Percentiles rank a stretch among this genome's conserved stretches.
Evolutionary conservation across 2,329 filamentous ascomycete species (phyloP).

Genomic region (Orbilia brochopaga): DNA sequence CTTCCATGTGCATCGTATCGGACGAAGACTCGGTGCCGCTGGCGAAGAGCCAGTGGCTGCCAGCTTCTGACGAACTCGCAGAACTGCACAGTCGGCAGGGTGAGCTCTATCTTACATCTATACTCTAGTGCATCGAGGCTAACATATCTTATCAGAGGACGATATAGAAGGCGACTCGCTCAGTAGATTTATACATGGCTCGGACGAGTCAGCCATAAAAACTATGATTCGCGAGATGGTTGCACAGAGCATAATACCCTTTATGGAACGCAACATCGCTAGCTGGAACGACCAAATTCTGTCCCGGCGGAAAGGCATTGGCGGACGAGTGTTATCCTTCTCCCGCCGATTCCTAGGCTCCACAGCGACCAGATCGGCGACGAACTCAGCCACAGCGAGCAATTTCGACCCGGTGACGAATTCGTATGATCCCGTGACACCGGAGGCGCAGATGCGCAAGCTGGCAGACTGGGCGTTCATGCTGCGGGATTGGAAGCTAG

Average conservation of each 20-base stretch:
- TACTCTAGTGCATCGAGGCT: background rate
- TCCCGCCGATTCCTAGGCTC: constrained; percentile 88
- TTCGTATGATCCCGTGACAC: constrained; percentile 81
- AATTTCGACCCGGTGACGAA: constrained; percentile 81
- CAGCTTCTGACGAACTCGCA: constrained; percentile 80
- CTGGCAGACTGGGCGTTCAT: constrained; percentile 95
- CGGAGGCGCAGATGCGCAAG: constrained; percentile 90
- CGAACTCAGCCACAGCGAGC: constrained; percentile 61
- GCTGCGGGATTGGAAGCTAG: constrained; percentile 93
- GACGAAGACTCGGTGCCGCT: constrained; percentile 88
- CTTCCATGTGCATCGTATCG: constrained; percentile 81
- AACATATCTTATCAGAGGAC: constrained; percentile 60
- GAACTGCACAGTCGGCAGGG: constrained; percentile 66
- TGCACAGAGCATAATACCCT: constrained; percentile 89
- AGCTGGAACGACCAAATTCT: constrained; percentile 98
- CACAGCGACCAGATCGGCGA: constrained; percentile 66
- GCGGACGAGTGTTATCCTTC: constrained; percentile 90
- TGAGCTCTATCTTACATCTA: constrained; percentile 9
- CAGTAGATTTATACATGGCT: constrained; percentile 84
- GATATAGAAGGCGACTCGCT: constrained; percentile 74
- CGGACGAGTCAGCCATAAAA: constrained; percentile 83
- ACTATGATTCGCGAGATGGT: constrained; percentile 94
- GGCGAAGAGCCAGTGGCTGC: constrained; percentile 85
- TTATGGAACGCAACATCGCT: constrained; percentile 90
- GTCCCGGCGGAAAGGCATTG: constrained; percentile 83